Evolutionary conservation across 1,284 basidiomycete species (phyloP).

Genomic region (Cutaneotrichosporon cutaneum): DNA sequence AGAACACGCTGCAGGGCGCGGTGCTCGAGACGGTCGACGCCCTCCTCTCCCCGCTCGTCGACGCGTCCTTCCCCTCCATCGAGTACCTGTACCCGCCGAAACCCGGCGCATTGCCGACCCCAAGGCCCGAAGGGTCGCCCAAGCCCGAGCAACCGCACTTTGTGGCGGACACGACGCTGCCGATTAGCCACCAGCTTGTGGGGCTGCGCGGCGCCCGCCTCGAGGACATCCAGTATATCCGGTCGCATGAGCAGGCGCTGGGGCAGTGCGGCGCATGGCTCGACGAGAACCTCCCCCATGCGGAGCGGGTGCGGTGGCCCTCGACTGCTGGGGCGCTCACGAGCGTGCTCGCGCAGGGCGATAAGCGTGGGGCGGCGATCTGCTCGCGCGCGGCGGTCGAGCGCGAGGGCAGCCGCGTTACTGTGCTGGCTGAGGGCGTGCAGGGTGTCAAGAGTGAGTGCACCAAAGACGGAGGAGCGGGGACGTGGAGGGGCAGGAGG

Average conservation of each 20-base stretch:
- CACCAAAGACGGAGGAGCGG: neutral
- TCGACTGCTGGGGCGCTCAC: slow-evolving; percentile 48
- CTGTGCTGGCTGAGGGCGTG: slow-evolving; percentile 42
- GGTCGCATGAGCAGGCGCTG: slow-evolving; percentile 53
- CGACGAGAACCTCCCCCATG: slow-evolving; percentile 32
- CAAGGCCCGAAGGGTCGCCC: too few relatives aligned
- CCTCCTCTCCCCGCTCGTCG: slow-evolving; percentile 23
- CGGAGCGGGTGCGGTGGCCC: slow-evolving; percentile 31
- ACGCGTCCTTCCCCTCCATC: neutral
- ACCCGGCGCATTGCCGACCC: neutral
- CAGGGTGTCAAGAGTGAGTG: slow-evolving; percentile 46
- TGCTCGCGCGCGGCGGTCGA: slow-evolving; percentile 42
- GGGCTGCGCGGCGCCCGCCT: slow-evolving; percentile 34
- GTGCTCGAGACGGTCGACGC: slow-evolving; percentile 51
- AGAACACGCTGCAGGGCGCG: slow-evolving; percentile 51
- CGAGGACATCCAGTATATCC: slow-evolving; percentile 42
- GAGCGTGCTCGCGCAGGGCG: slow-evolving; percentile 27
- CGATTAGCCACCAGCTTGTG: slow-evolving; percentile 49
- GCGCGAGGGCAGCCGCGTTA: slow-evolving; percentile 31
- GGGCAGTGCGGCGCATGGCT: slow-evolving; percentile 49
- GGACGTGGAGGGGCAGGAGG: neutral
- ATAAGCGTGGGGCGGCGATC: slow-evolving; percentile 42
- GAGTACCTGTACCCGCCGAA: neutral
- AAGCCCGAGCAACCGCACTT: slow-evolving; percentile 6
- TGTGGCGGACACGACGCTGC: slow-evolving; percentile 28